Base-by-base conservation (phyloP, 1,284 basidiomycete genomes). In the Ustilago bromivora region DNA sequence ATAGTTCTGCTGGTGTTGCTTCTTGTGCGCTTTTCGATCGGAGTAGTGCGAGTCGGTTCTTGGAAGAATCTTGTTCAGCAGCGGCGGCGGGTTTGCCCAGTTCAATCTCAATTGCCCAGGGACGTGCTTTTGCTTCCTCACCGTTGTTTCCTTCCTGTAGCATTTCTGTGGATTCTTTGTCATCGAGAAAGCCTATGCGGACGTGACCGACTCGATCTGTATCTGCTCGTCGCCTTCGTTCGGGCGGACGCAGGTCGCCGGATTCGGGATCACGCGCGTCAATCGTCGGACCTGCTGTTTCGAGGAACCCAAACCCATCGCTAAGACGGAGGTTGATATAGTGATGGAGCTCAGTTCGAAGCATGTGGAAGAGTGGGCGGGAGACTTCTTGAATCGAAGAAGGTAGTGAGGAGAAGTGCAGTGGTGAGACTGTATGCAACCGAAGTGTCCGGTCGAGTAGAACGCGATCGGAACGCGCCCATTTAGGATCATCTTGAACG, bases 281-380 rank as follows among this genome's bases (percentile, higher is more conserved):
- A 38, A 67, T 71, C 4, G 60, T 63, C 7, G 65, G 52, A 12
- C 63, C 65, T 6, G 38, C 57, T 4, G 60, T 56, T 47, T 78
- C 71, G 35, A 78, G 58, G 38, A 78, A 78, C 0, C 71, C 76
- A 38, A 74, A 67, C 1, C 76, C 76, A 32, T 78, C 76, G 28
- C 71, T 78, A 13, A 78, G 65, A n/a, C 76, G 71, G 55, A 78
- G 36, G 23, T 78, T 78, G 59, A 78, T 70, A 23, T 78, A 78
- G 31, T 66, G 64, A 1, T 68, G 67, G 2, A 78, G 52, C 49
- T 78, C 76, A 35, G 60, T 57, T 13, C 57, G 55, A 12, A 78
- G 68, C 56, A 74, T 63, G 51, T 66, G 64, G 54, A 78, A 78
- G 31, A 74, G 57, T 12, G 65, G 65, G 2, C 57, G 64, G 5